Percentiles rank a stretch among this genome's conserved stretches.
These are phyloP conservation scores for Phoenix dactylifera DNA, from an alignment of 176 grass and related monocot genomes.

Conservation along the genomic window DNA sequence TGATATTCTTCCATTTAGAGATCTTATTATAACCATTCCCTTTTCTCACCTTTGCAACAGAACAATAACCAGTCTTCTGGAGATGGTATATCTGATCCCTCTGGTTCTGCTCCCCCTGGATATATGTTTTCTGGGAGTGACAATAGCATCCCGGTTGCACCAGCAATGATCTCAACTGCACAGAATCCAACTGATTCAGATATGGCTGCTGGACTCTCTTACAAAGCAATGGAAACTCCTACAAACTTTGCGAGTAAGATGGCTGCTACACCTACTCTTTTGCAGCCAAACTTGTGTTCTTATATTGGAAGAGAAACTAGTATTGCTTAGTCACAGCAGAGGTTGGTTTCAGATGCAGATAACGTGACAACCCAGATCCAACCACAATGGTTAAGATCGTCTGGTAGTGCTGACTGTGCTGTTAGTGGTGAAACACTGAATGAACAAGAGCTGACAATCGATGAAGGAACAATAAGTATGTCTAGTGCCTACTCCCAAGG, in stretches of 20 bases:
- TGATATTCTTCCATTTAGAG: background rate
- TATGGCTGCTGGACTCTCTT: background rate
- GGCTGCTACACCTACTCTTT: background rate
- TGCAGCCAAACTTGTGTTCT: background rate
- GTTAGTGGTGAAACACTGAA: conserved; percentile 43
- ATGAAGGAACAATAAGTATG: conserved; percentile 77
- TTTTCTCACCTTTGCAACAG: background rate
- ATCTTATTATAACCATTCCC: conserved; percentile 17
- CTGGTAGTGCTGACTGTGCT: conserved; percentile 42
- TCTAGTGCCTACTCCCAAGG: conserved; percentile 84
- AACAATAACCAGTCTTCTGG: conserved; percentile 1
- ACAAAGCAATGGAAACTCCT: conserved; percentile 9
- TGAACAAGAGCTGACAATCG: conserved; percentile 50
- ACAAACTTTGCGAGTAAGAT: conserved; percentile 1
- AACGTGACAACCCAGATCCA: conserved; percentile 40
- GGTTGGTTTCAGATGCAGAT: conserved; percentile 29
- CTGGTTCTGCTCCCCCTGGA: conserved; percentile 4
- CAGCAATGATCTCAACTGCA: background rate
- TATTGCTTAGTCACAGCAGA: conserved; percentile 15
- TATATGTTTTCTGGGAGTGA: conserved; percentile 10
- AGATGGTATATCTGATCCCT: conserved; percentile 5
- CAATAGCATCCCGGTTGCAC: background rate
- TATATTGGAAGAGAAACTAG: conserved; percentile 11
- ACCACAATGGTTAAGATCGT: conserved; percentile 37
- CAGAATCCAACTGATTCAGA: background rate